Conservation (phyloP, 1,139 yeast species). For the Lodderomyces jiufengensis region DNA sequence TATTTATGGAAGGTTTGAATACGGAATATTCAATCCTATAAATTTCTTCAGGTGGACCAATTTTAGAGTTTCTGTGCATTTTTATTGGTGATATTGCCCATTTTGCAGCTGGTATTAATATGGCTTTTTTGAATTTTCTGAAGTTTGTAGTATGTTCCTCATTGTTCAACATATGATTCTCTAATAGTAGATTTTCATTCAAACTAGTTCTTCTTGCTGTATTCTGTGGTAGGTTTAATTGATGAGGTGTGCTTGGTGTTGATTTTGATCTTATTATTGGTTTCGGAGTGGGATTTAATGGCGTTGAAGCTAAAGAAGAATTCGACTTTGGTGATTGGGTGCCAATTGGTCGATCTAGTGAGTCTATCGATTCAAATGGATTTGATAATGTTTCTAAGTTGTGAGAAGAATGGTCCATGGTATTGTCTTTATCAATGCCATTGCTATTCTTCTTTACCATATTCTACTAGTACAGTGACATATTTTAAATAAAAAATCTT, state of each 20-base stretch:
- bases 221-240: constrained; percentile 11
- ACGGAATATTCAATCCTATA: constrained; percentile 28
- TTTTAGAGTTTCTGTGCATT: constrained; percentile 4
- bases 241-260: constrained; percentile 9
- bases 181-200: constrained; percentile 7
- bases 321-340: no score
- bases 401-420: not conserved
- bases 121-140: constrained; percentile 21
- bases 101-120: constrained; percentile 27
- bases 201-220: constrained; percentile 12
- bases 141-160: constrained; percentile 11
- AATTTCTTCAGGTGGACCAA: constrained; percentile 7
- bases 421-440: not conserved
- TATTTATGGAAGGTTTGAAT: constrained; percentile 19
- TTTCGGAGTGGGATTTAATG: not conserved
- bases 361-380: not conserved
- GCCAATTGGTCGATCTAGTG: no score
- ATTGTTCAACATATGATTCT: constrained; percentile 6
- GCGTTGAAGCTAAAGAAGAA: no score
- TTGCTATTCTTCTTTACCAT: not conserved
- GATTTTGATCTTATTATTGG: constrained; percentile 3
- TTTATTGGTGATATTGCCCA: constrained; percentile 23
- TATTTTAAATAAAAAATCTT: no score
- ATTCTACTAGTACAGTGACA: not conserved
- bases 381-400: not conserved